These are phyloP conservation scores for Tylopilus sp. DNA, from an alignment of 768 basidiomycete genomes.

Conservation along the genomic window DNA sequence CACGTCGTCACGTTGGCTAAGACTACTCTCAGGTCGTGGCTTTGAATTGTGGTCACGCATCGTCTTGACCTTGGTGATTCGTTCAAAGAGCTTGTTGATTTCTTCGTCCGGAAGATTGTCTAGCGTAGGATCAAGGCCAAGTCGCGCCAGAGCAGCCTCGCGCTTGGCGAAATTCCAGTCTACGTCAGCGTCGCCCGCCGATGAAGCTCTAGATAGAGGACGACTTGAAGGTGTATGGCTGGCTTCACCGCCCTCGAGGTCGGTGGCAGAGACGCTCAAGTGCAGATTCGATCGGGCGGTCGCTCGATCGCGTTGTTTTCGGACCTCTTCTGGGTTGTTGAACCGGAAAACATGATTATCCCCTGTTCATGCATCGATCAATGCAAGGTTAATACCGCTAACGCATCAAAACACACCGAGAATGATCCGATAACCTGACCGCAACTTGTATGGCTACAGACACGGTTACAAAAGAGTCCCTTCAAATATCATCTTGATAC, in stretches of 20 bases:
- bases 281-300: slow-evolving; percentile 68
- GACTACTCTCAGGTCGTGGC: slow-evolving; percentile 85
- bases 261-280: slow-evolving; percentile 60
- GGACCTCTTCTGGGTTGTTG: slow-evolving; percentile 93
- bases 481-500: slow-evolving; percentile 15
- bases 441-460: slow-evolving; percentile 70
- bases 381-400: not conserved
- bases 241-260: slow-evolving; percentile 51
- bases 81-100: slow-evolving; percentile 89
- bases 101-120: slow-evolving; percentile 95
- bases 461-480: slow-evolving; percentile 10
- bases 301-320: slow-evolving; percentile 83
- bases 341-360: slow-evolving; percentile 98
- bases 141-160: slow-evolving; percentile 84
- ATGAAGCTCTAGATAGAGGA: slow-evolving; percentile 75
- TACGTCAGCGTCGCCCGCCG: slow-evolving; percentile 65
- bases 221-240: slow-evolving; percentile 49
- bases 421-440: slow-evolving; percentile 95
- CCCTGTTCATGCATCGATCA: slow-evolving; percentile 43
- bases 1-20: slow-evolving; percentile 80
- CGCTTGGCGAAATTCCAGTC: slow-evolving; percentile 98
- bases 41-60: slow-evolving; percentile 79
- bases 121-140: slow-evolving; percentile 85
- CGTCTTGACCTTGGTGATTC: slow-evolving; percentile 89
- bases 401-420: slow-evolving; percentile 55